A percentile compares a stretch with the other conserved stretches of the same genome.
Conservation (phyloP, 2,329 filamentous ascomycete genomes). For the Corinectria fuckeliana region DNA sequence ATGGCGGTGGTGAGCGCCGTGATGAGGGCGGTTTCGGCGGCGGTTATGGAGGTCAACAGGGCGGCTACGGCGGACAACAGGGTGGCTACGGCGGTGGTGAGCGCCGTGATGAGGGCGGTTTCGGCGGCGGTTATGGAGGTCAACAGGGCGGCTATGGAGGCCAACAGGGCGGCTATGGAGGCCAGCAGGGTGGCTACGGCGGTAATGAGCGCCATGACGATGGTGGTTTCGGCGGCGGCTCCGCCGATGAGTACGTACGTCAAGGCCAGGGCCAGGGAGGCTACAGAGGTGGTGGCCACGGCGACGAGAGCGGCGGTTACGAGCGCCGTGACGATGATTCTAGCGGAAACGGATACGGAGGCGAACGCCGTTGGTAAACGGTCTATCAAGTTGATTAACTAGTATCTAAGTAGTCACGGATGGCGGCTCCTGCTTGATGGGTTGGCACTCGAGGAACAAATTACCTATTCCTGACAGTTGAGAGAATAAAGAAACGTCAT, state of each 20-base stretch:
- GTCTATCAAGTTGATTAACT: not conserved
- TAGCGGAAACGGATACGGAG: slow-evolving; percentile 29
- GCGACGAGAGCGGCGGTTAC: slow-evolving; percentile 18
- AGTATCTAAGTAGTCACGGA: not conserved
- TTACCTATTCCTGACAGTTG: not conserved
- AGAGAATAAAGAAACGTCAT: not conserved
- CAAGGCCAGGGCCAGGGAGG: slow-evolving; percentile 29
- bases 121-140: slow-evolving; percentile 24
- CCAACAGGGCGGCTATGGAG: slow-evolving; percentile 27
- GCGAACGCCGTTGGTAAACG: slow-evolving; percentile 35
- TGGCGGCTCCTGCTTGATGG: not conserved
- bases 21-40: slow-evolving; percentile 22
- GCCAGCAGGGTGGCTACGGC: slow-evolving; percentile 30
- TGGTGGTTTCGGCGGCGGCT: slow-evolving; percentile 35
- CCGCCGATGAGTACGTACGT: slow-evolving; percentile 32
- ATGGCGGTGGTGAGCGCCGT: slow-evolving; percentile 27
- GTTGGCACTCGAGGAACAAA: not conserved
- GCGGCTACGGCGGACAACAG: slow-evolving; percentile 29
- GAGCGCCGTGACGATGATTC: slow-evolving; percentile 23
- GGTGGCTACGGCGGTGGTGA: slow-evolving; percentile 34
- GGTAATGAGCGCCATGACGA: slow-evolving; percentile 40
- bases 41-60: slow-evolving; percentile 18
- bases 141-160: slow-evolving; percentile 29
- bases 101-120: slow-evolving; percentile 24
- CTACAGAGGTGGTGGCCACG: slow-evolving; percentile 6